Percentiles rank a stretch among this genome's conserved stretches.
phyloP scores from a whole-genome alignment of 306 rosid genomes.

The Neltuma alba region DNA sequence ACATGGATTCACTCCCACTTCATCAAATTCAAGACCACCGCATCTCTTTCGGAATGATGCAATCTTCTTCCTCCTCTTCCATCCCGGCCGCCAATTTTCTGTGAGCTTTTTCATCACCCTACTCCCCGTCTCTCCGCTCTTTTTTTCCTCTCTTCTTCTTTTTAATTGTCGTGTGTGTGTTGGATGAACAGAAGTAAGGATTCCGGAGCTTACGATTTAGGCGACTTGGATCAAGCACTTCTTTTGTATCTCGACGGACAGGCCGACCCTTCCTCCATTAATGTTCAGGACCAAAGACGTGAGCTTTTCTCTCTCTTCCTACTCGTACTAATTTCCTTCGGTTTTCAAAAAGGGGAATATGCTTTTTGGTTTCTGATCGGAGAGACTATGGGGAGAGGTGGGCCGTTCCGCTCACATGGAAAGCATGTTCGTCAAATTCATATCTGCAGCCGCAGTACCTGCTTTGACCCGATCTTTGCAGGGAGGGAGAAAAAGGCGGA shows the following conservation, averaged over 20 bases:
- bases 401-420: conserved; percentile 56
- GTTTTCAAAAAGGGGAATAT: conserved; percentile 30
- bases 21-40: conserved; percentile 48
- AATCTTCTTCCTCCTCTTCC: conserved; percentile 65
- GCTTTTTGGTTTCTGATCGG: conserved; percentile 23
- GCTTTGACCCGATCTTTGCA: conserved; percentile 73
- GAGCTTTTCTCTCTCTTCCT: conserved; percentile 27
- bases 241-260: conserved; percentile 93
- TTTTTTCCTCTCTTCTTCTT: neutral
- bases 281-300: conserved; percentile 80
- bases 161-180: conserved; percentile 9
- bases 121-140: neutral
- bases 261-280: conserved; percentile 54
- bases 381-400: conserved; percentile 45
- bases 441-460: conserved; percentile 59
- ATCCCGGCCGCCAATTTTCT: conserved; percentile 66
- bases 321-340: neutral
- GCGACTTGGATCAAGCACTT: conserved; percentile 93
- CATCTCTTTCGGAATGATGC: conserved; percentile 72
- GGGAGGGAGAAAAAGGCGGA: neutral
- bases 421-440: conserved; percentile 51
- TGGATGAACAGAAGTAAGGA: conserved; percentile 64
- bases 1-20: conserved; percentile 47
- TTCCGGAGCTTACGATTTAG: conserved; percentile 80
- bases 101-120: conserved; percentile 42